phyloP scores from a whole-genome alignment of 306 rosid species.

The Aeschynomene evenia region DNA sequence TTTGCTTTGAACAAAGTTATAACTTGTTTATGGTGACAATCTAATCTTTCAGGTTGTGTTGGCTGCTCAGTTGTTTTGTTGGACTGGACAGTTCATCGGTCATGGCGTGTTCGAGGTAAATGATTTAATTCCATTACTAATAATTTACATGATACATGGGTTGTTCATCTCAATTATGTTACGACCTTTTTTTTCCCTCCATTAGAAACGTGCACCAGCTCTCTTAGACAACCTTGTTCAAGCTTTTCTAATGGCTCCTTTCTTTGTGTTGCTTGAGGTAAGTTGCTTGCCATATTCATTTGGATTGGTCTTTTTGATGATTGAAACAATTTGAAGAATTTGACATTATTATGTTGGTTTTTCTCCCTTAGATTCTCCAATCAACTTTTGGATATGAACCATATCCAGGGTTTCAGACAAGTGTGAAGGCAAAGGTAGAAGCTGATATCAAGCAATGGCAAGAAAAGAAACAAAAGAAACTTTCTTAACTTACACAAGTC shows the following conservation, averaged over 20 bases:
- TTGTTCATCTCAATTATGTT: constrained; percentile 12
- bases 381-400: constrained; percentile 68
- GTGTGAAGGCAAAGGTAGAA: constrained; percentile 58
- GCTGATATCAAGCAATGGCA: constrained; percentile 64
- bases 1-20: neutral
- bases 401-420: constrained; percentile 66
- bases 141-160: neutral
- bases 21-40: neutral
- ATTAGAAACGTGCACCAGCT: constrained; percentile 90
- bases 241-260: constrained; percentile 90
- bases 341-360: constrained; percentile 15
- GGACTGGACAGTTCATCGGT: constrained; percentile 85
- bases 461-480: constrained; percentile 61
- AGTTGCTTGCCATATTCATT: constrained; percentile 1
- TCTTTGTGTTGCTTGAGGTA: constrained; percentile 80
- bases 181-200: neutral
- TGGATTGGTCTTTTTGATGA: neutral
- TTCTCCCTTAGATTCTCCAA: constrained; percentile 50
- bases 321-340: neutral
- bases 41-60: constrained; percentile 57
- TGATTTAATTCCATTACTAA: neutral
- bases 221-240: constrained; percentile 80
- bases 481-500: constrained; percentile 26
- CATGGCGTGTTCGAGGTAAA: constrained; percentile 92
- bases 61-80: constrained; percentile 78